Evolutionary conservation across 2,329 filamentous ascomycete genomes (phyloP).

Genomic region (Triangularia verruculosa): DNA sequence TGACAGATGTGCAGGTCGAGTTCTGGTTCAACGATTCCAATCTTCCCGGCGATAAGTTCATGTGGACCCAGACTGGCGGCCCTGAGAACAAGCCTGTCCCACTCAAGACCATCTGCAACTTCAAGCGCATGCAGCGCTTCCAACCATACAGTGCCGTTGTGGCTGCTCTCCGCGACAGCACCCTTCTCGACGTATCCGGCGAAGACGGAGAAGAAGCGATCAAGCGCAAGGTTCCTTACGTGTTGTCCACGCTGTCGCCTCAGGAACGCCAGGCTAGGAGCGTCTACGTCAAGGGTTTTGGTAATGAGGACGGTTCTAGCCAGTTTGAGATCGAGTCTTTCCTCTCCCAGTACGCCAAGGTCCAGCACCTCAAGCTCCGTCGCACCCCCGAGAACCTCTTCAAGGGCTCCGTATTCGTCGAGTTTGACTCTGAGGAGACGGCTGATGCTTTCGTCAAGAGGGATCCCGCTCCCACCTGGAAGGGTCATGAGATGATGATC

Average conservation of each 20-base stretch:
- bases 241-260: slow-evolving; percentile 56
- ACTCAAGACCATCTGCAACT: slow-evolving; percentile 73
- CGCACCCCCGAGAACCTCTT: slow-evolving; percentile 70
- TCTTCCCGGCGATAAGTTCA: slow-evolving; percentile 81
- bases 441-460: slow-evolving; percentile 76
- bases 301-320: slow-evolving; percentile 74
- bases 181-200: slow-evolving; percentile 69
- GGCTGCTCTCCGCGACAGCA: slow-evolving; percentile 75
- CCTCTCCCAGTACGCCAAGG: slow-evolving; percentile 75
- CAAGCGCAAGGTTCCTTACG: slow-evolving; percentile 72
- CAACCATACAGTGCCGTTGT: slow-evolving; percentile 82
- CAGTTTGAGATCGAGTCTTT: slow-evolving; percentile 95
- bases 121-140: slow-evolving; percentile 96
- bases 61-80: slow-evolving; percentile 76
- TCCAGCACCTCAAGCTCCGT: slow-evolving; percentile 82
- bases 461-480: slow-evolving; percentile 80
- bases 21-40: slow-evolving; percentile 96
- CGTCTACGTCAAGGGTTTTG: slow-evolving; percentile 93
- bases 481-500: slow-evolving; percentile 74
- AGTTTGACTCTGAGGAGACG: slow-evolving; percentile 77
- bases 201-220: slow-evolving; percentile 68
- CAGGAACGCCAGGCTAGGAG: slow-evolving; percentile 65
- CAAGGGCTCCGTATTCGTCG: slow-evolving; percentile 96
- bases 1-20: slow-evolving; percentile 64
- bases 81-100: slow-evolving; percentile 77